Conservation (phyloP, 2,329 filamentous ascomycete genomes). For the Orbilia blumenaviensis region DNA sequence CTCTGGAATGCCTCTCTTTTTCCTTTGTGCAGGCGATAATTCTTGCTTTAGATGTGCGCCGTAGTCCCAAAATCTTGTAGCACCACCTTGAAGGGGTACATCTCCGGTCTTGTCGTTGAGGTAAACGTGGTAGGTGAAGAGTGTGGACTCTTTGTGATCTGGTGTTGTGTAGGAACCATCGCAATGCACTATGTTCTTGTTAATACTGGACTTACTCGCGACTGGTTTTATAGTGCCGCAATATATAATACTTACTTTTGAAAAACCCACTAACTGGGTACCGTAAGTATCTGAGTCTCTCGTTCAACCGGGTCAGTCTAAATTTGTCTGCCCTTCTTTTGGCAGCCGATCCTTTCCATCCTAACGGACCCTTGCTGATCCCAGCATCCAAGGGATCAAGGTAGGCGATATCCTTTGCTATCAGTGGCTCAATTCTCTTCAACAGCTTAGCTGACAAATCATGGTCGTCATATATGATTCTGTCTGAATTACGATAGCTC, state of each 20-base stretch:
- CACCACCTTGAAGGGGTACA: constrained; percentile 44
- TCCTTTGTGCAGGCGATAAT: neutral
- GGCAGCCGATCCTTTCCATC: constrained; percentile 34
- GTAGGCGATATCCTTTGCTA: constrained; percentile 60
- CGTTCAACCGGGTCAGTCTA: constrained; percentile 52
- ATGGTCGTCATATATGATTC: constrained; percentile 77
- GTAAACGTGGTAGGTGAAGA: constrained; percentile 55
- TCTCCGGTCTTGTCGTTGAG: constrained; percentile 42
- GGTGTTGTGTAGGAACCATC: constrained; percentile 54
- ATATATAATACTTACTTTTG: constrained; percentile 35
- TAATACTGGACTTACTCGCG: neutral
- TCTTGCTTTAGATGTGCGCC: constrained; percentile 22
- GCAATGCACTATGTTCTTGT: constrained; percentile 51
- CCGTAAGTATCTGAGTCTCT: constrained; percentile 52
- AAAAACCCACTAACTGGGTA: constrained; percentile 54
- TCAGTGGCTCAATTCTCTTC: constrained; percentile 65
- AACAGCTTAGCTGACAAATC: constrained; percentile 72
- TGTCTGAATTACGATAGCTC: constrained; percentile 71
- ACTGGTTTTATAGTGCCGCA: no score
- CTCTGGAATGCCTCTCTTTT: constrained; percentile 16
- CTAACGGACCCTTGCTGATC: constrained; percentile 30
- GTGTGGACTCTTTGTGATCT: constrained; percentile 40
- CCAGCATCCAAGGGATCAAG: constrained; percentile 31
- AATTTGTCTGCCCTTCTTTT: constrained; percentile 33
- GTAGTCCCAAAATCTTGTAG: constrained; percentile 53